These are phyloP conservation scores for Mycena amicta DNA, from an alignment of 768 basidiomycete genomes.

Conservation along the genomic window DNA sequence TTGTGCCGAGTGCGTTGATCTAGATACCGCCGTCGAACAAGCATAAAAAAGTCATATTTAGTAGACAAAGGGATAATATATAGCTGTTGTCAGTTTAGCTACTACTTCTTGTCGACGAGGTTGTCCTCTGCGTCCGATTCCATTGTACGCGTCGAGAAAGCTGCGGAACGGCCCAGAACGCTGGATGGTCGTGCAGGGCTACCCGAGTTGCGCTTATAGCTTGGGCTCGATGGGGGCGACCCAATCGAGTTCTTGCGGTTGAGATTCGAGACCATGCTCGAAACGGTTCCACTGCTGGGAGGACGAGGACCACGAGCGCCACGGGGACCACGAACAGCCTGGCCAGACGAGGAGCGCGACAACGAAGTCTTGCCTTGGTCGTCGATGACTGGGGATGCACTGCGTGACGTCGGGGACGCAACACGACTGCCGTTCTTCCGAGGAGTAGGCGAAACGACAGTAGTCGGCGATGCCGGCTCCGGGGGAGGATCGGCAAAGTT, in stretches of 20 bases:
- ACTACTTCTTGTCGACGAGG: conserved; percentile 46
- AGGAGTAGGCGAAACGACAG: too few species aligned
- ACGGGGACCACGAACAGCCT: conserved; percentile 44
- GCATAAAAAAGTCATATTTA: neutral
- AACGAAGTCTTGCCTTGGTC: conserved; percentile 18
- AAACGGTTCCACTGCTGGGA: conserved; percentile 46
- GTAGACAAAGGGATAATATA: neutral
- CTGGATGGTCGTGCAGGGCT: conserved; percentile 50
- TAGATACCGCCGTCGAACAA: neutral
- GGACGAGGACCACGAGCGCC: conserved; percentile 50
- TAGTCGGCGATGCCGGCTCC: conserved; percentile 35
- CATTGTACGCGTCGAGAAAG: conserved; percentile 75
- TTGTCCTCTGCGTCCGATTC: conserved; percentile 84
- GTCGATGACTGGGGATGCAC: conserved; percentile 44
- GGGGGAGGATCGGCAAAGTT: conserved; percentile 42
- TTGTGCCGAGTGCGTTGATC: conserved; percentile 3
- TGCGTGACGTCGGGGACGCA: conserved; percentile 42
- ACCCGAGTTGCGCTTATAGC: conserved; percentile 49
- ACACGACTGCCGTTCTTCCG: too few species aligned
- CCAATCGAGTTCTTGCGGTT: conserved; percentile 51
- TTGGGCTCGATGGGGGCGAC: conserved; percentile 40
- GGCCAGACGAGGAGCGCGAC: conserved; percentile 28
- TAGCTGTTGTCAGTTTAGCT: conserved; percentile 24
- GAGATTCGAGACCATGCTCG: conserved; percentile 57
- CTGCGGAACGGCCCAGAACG: conserved; percentile 51